Conservation (phyloP, 352 stramenopile species). For the Globisporangium apiculatum region DNA sequence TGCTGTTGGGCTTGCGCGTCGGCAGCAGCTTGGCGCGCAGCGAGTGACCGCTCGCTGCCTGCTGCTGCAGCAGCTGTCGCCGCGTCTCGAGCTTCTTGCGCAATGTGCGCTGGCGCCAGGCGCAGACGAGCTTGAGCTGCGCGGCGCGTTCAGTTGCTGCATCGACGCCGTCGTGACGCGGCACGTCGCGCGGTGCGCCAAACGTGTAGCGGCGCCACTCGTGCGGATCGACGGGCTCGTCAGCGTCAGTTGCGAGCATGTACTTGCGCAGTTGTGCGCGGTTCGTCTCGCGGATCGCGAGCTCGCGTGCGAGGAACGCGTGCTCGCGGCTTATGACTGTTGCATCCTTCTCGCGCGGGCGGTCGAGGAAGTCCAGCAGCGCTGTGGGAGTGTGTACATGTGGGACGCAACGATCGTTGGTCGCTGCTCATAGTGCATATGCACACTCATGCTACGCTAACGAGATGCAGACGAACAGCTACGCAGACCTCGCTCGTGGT, state of each 20-base stretch:
- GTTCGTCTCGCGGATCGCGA: slow-evolving; percentile 45
- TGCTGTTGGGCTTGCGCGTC: neutral
- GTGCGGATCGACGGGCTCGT: slow-evolving; percentile 45
- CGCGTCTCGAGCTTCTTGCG: slow-evolving; percentile 28
- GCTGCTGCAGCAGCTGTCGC: slow-evolving; percentile 16
- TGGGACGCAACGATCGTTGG: neutral
- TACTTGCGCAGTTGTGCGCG: slow-evolving; percentile 55
- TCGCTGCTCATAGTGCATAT: neutral
- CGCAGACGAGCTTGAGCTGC: slow-evolving; percentile 51
- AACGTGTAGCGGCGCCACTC: slow-evolving; percentile 63
- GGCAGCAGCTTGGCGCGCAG: neutral
- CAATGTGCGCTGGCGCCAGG: slow-evolving; percentile 35
- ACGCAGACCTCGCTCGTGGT: slow-evolving; percentile 41
- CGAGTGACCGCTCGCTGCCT: neutral
- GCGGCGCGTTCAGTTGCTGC: slow-evolving; percentile 36
- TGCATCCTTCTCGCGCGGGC: slow-evolving; percentile 31
- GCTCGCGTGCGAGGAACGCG: slow-evolving; percentile 52
- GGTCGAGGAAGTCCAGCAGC: slow-evolving; percentile 37
- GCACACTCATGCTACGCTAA: neutral
- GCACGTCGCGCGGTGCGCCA: slow-evolving; percentile 29
- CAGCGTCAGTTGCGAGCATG: slow-evolving; percentile 60
- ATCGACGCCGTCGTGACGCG: slow-evolving; percentile 33
- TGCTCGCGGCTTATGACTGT: slow-evolving; percentile 36
- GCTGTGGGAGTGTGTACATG: slow-evolving; percentile 7
- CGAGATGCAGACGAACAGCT: no score